Conservation (phyloP, 805 yeast species). For the Wickerhamomyces ciferrii region DNA sequence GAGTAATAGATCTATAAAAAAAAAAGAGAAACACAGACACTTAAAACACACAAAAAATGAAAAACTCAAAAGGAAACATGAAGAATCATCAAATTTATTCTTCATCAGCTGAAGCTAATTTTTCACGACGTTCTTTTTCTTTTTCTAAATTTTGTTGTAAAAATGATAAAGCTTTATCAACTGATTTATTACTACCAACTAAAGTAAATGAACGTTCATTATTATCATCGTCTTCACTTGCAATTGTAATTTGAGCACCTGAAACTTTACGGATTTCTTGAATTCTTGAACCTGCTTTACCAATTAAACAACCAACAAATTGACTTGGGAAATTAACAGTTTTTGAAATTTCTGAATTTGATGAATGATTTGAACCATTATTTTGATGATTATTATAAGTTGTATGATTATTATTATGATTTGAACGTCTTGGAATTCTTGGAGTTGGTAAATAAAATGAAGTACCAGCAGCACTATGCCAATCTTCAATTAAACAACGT, state of each 20-base stretch:
- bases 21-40: neutral
- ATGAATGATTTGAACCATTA: conserved; percentile 19
- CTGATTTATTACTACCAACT: conserved; percentile 44
- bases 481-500: conserved; percentile 71
- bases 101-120: conserved; percentile 13
- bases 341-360: conserved; percentile 25
- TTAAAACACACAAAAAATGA: neutral
- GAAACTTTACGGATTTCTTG: conserved; percentile 77
- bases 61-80: neutral
- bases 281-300: conserved; percentile 79
- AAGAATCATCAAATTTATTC: conserved; percentile 2
- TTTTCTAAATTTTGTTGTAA: conserved; percentile 53
- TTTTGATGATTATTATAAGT: conserved; percentile 1
- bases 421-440: conserved; percentile 8
- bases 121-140: conserved; percentile 47
- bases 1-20: too few relatives aligned
- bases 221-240: conserved; percentile 59
- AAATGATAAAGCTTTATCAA: conserved; percentile 55
- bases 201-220: conserved; percentile 69
- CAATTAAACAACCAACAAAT: conserved; percentile 86
- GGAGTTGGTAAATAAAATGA: conserved; percentile 53
- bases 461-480: conserved; percentile 60
- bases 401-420: conserved; percentile 3
- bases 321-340: conserved; percentile 65
- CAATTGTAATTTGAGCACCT: conserved; percentile 75